A percentile compares a stretch with the other conserved stretches of the same genome.
These are phyloP conservation scores for Zymoseptoria pseudotritici DNA, from an alignment of 2,329 filamentous ascomycete species.

Conservation along the genomic window DNA sequence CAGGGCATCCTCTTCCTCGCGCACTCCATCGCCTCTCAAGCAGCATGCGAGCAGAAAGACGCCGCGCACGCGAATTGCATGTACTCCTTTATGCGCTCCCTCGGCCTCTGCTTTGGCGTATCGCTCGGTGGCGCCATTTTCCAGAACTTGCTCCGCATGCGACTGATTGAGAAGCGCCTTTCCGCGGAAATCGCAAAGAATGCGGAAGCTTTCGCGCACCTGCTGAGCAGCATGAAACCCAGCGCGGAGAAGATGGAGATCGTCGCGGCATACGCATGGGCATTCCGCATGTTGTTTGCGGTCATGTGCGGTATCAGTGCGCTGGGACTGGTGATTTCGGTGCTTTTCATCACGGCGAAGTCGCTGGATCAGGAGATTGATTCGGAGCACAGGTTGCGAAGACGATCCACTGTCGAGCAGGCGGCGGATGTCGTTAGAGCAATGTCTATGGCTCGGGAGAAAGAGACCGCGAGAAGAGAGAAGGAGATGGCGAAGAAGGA, in stretches of 20 bases:
- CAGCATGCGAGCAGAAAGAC: conserved; percentile 26
- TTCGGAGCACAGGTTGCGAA: conserved; percentile 6
- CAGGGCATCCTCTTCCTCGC: conserved; percentile 37
- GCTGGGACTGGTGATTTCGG: conserved; percentile 14
- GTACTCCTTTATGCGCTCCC: conserved; percentile 41
- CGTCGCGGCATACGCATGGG: conserved; percentile 13
- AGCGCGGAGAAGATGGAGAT: conserved; percentile 8
- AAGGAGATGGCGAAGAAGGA: no score
- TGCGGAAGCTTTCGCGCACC: conserved; percentile 17
- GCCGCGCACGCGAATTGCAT: conserved; percentile 34
- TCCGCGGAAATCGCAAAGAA: conserved; percentile 13
- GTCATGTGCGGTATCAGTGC: conserved; percentile 19
- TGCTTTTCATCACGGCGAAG: conserved; percentile 8
- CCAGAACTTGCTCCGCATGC: conserved; percentile 24
- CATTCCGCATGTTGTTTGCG: conserved; percentile 19
- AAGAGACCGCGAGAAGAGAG: no score
- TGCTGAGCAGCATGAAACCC: conserved; percentile 13
- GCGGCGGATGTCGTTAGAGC: no score
- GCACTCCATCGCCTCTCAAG: conserved; percentile 40
- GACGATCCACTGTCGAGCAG: no score
- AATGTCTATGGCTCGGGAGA: no score
- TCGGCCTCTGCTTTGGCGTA: conserved; percentile 44
- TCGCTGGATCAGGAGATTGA: conserved; percentile 13
- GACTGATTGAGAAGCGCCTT: conserved; percentile 6
- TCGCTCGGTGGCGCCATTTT: conserved; percentile 40